phyloP scores from a whole-genome alignment of 768 basidiomycete species.

The Agaricus sinodeliciosus region DNA sequence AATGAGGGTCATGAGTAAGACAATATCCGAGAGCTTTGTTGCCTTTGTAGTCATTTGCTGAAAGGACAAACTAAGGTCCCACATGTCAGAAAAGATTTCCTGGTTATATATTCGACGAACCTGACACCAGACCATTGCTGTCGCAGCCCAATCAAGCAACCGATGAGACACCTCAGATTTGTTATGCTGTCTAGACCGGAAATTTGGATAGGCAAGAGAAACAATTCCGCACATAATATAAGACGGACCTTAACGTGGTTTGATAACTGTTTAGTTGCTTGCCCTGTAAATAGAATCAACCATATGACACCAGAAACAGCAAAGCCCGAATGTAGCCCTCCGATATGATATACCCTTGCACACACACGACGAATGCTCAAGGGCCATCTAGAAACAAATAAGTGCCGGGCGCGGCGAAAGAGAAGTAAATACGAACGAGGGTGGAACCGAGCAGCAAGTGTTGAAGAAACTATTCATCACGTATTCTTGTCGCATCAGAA shows the following conservation, averaged over 20 bases:
- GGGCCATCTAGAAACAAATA: constrained; percentile 37
- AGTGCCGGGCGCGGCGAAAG: neutral
- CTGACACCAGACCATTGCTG: constrained; percentile 49
- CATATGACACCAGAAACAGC: constrained; percentile 48
- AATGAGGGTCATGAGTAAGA: constrained; percentile 36
- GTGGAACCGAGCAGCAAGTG: constrained; percentile 41
- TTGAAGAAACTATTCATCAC: constrained; percentile 55
- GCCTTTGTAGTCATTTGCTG: constrained; percentile 46
- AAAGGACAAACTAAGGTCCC: constrained; percentile 32
- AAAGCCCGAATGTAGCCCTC: constrained; percentile 55
- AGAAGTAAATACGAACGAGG: constrained; percentile 30
- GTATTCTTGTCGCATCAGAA: constrained; percentile 49
- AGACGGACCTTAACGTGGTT: constrained; percentile 26
- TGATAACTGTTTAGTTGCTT: constrained; percentile 44
- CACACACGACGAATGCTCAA: constrained; percentile 44
- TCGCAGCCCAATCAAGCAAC: constrained; percentile 50
- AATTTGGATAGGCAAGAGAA: constrained; percentile 42
- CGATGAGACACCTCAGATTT: constrained; percentile 50
- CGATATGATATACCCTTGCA: constrained; percentile 54
- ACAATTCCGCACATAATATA: constrained; percentile 22
- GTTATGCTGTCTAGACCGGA: constrained; percentile 43
- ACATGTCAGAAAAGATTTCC: neutral
- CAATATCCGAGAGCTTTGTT: constrained; percentile 33
- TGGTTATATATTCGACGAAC: constrained; percentile 19
- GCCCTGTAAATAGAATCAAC: constrained; percentile 42